These are phyloP conservation scores for Talaromyces sp. DNA, from an alignment of 2,329 filamentous ascomycete genomes.

Conservation along the genomic window DNA sequence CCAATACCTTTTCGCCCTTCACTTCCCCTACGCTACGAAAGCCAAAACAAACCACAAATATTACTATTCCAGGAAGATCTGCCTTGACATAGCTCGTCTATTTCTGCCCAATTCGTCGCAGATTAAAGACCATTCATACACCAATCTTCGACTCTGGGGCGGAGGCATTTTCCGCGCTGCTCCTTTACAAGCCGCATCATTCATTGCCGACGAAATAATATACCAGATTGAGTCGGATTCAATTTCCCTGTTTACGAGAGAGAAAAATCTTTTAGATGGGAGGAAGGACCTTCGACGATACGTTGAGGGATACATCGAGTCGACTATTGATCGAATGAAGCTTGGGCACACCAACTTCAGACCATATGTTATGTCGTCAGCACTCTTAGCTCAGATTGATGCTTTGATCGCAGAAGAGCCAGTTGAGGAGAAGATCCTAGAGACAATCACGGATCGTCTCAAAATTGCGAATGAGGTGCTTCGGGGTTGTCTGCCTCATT, in stretches of 20 bases:
- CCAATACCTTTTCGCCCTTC: slow-evolving; percentile 12
- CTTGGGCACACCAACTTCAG: not conserved
- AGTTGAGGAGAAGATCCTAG: not conserved
- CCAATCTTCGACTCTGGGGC: not conserved
- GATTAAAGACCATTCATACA: not conserved
- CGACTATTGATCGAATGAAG: not conserved
- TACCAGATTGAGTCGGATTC: not conserved
- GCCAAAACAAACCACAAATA: not conserved
- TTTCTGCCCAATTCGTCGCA: not conserved
- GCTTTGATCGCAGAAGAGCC: not conserved
- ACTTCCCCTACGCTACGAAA: slow-evolving; percentile 9
- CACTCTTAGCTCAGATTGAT: not conserved
- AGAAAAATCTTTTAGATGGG: not conserved
- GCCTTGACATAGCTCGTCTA: slow-evolving; percentile 3
- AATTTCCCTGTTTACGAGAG: not conserved
- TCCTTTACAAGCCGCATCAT: not conserved
- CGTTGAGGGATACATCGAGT: not conserved
- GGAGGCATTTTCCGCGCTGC: not conserved
- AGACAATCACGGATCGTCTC: not conserved
- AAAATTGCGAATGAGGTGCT: not conserved
- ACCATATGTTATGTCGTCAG: not conserved
- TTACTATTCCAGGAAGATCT: slow-evolving; percentile 11
- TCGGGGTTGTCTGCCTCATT: not conserved
- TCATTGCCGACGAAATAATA: not conserved
- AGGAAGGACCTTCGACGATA: not conserved